Percentiles rank a stretch among this genome's conserved stretches.
phyloP scores from a whole-genome alignment of 2,329 filamentous ascomycete genomes.

The Colletotrichum cordylinicola region DNA sequence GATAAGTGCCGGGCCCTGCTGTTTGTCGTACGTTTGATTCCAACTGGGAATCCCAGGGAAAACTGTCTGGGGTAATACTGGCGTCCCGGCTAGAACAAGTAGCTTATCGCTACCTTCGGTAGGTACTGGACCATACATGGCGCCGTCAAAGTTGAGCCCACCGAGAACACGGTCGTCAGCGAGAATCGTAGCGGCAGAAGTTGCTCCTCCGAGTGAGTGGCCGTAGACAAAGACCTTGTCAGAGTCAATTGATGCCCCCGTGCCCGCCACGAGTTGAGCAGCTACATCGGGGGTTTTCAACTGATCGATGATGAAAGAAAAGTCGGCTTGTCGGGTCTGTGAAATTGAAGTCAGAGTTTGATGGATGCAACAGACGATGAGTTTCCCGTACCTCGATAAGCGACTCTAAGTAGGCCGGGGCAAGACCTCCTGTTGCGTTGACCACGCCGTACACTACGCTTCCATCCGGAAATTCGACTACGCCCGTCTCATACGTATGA shows the following conservation, averaged over 20 bases:
- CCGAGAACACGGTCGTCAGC: constrained; percentile 36
- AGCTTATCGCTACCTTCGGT: constrained; percentile 30
- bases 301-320: constrained; percentile 40
- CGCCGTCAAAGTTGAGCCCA: constrained; percentile 47
- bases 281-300: constrained; percentile 17
- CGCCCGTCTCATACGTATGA: constrained; percentile 48
- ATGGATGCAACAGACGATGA: not conserved
- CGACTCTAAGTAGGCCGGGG: not conserved
- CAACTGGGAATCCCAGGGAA: constrained; percentile 30
- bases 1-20: constrained; percentile 30
- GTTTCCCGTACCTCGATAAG: not conserved
- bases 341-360: not conserved
- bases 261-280: not conserved
- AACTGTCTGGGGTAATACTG: constrained; percentile 23
- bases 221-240: constrained; percentile 39
- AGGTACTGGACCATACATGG: constrained; percentile 32
- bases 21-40: constrained; percentile 32
- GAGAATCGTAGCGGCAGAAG: constrained; percentile 34
- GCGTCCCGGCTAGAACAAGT: constrained; percentile 34
- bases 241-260: not conserved
- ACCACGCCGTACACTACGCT: constrained; percentile 29
- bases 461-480: constrained; percentile 53
- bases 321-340: constrained; percentile 41
- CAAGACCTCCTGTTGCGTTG: not conserved
- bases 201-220: constrained; percentile 43